Conservation (phyloP, 441 rosid species). For the Biscutella auriculata region DNA sequence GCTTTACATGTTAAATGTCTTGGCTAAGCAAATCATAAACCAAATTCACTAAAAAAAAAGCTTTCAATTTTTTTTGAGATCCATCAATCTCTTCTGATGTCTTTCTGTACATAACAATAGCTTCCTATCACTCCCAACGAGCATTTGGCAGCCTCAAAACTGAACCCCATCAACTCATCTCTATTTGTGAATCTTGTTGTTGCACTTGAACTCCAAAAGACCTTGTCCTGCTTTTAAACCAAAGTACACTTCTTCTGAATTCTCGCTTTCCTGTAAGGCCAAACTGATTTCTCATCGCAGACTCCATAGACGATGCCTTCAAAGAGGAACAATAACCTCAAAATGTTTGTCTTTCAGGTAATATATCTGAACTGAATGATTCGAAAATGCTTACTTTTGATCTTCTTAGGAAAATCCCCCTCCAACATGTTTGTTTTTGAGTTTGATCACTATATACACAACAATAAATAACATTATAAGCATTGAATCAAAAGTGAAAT, state of each 20-base stretch:
- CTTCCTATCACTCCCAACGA: slow-evolving; percentile 32
- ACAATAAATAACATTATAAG: slow-evolving; percentile 1
- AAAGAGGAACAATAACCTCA: slow-evolving; percentile 1
- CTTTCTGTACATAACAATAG: slow-evolving; percentile 16
- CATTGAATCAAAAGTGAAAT: background rate
- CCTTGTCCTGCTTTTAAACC: slow-evolving; percentile 86
- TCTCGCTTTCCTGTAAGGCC: slow-evolving; percentile 83
- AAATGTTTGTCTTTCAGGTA: slow-evolving; percentile 6
- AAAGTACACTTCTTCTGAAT: slow-evolving; percentile 60
- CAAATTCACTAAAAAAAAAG: slow-evolving; percentile 5
- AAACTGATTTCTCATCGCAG: slow-evolving; percentile 69
- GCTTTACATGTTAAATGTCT: background rate
- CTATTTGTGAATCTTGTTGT: slow-evolving; percentile 67
- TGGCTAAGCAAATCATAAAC: slow-evolving; percentile 5
- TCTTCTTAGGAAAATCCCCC: slow-evolving; percentile 91
- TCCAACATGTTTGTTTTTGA: slow-evolving; percentile 84
- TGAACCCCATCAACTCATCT: slow-evolving; percentile 75
- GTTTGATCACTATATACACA: slow-evolving; percentile 58
- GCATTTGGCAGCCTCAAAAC: slow-evolving; percentile 35
- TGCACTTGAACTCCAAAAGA: slow-evolving; percentile 81
- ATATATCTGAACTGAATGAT: background rate
- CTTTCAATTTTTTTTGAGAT: background rate
- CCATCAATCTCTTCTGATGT: background rate
- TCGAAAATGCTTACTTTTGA: slow-evolving; percentile 46
- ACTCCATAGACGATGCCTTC: slow-evolving; percentile 71